Base-by-base conservation (phyloP, 2,329 filamentous ascomycete genomes). In the Alternaria panax region DNA sequence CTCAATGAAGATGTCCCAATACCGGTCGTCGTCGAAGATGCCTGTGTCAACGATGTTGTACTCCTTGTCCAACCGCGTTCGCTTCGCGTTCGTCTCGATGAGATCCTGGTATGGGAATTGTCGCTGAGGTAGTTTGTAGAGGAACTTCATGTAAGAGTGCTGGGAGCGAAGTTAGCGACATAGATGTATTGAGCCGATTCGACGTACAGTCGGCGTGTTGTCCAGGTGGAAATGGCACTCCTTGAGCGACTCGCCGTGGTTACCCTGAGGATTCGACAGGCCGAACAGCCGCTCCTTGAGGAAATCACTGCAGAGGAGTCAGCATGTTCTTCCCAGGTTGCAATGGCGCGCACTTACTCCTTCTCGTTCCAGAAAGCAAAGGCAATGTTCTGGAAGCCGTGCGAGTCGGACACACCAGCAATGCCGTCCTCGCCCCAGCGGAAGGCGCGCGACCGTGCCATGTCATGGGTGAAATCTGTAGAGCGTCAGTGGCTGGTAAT, bases 131-230 rank as follows among this genome's bases (percentile, higher is more conserved):
- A 97, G 96, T 80, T 98, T 98, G 86, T 98, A 98, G 68, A 98
- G 89, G 75, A 89, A 96, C 79, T 98, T 98, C 94, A 98, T 98
- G 83, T 98, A 98, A 27, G 94, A 96, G 80, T 97, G 93, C 91
- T 93, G 77, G 60, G 58, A 16, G 20, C 25, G 4, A 43, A 69
- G 66, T 65, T 63, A 68, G 62, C 8, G 43, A 45, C 18, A 60
- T 84, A 80, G 27, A 28, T 2, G 11, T 83, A 80, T n/a, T 38
- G 5, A 43, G 25, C 45, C 5, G 16, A 83, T 81, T 25, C 2
- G 20, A 65, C 78, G 62, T 78, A 86, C 85, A 56, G 87, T 87
- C 58, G 94, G 94, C 27, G 92, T 96, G 78, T 98, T 98, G 80
- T 98, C 94, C 59, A 97, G 81, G 79, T 98, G 94, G 74, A 97